Evolutionary conservation across 176 grass and related monocot genomes (phyloP).

Genomic region (Oryza punctata): DNA sequence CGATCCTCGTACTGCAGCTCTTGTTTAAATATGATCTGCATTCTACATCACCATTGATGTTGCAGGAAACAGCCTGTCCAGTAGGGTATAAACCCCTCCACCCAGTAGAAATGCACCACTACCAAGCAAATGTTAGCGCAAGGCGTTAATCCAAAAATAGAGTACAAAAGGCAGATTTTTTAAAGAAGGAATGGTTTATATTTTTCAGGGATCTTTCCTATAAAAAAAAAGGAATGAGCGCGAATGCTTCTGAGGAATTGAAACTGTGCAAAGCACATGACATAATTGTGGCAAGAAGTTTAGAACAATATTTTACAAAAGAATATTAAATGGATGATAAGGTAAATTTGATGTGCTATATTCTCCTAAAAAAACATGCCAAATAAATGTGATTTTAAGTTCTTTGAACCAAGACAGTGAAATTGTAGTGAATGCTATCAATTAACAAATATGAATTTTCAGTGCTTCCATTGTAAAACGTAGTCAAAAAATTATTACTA

Average conservation of each 20-base stretch:
- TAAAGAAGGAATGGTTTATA: background rate
- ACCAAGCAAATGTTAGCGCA: slow-evolving; percentile 30
- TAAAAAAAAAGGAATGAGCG: background rate
- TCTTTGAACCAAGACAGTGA: too few species aligned
- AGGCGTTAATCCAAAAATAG: background rate
- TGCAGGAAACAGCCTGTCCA: slow-evolving; percentile 76
- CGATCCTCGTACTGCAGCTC: background rate
- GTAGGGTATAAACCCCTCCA: slow-evolving; percentile 79
- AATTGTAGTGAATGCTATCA: too few species aligned
- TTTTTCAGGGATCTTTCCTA: background rate
- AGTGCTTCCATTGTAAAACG: too few species aligned
- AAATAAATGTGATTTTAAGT: too few species aligned
- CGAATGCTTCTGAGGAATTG: background rate
- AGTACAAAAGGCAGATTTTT: background rate
- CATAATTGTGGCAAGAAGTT: background rate
- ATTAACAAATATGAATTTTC: too few species aligned
- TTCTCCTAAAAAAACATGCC: too few species aligned
- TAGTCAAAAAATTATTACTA: too few species aligned
- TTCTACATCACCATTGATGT: slow-evolving; percentile 89
- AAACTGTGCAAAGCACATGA: background rate
- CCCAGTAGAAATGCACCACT: slow-evolving; percentile 87
- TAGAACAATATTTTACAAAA: background rate
- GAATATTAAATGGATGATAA: background rate
- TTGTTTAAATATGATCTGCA: slow-evolving; percentile 40
- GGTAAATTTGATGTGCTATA: too few species aligned